These are phyloP conservation scores for Inonotus obliquus DNA, from an alignment of 1,284 basidiomycete genomes.

Conservation along the genomic window DNA sequence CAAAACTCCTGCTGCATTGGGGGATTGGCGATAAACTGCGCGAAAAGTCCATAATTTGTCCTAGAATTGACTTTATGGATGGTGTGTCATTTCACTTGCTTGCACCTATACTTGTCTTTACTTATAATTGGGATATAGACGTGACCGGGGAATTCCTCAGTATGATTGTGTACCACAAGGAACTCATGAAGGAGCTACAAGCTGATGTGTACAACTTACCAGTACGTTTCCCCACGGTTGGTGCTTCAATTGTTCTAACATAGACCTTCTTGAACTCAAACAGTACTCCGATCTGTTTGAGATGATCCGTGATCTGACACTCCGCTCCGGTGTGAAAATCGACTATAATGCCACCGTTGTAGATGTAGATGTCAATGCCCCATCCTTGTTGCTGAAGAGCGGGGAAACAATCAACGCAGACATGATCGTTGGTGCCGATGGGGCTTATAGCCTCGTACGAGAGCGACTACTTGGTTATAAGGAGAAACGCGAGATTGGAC, in stretches of 20 bases:
- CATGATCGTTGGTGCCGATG: slow-evolving; percentile 67
- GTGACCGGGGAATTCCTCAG: slow-evolving; percentile 6
- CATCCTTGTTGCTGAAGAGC: slow-evolving; percentile 36
- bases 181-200: slow-evolving; percentile 16
- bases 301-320: slow-evolving; percentile 42
- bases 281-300: slow-evolving; percentile 44
- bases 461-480: slow-evolving; percentile 24
- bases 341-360: slow-evolving; percentile 35
- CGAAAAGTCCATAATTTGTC: neutral
- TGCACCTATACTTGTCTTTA: too few relatives aligned
- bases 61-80: slow-evolving; percentile 5
- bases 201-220: slow-evolving; percentile 10
- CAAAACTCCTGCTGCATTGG: slow-evolving; percentile 26
- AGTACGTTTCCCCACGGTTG: slow-evolving; percentile 3
- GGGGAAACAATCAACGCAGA: slow-evolving; percentile 47
- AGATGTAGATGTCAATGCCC: slow-evolving; percentile 29
- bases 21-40: slow-evolving; percentile 25
- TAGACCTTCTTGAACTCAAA: slow-evolving; percentile 10
- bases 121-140: neutral
- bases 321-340: slow-evolving; percentile 39
- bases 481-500: slow-evolving; percentile 1
- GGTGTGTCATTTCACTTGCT: neutral
- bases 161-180: slow-evolving; percentile 8
- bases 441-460: slow-evolving; percentile 35
- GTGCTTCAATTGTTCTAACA: neutral